These are phyloP conservation scores for Metschnikowia anglica DNA, from an alignment of 805 yeast species.

Conservation along the genomic window DNA sequence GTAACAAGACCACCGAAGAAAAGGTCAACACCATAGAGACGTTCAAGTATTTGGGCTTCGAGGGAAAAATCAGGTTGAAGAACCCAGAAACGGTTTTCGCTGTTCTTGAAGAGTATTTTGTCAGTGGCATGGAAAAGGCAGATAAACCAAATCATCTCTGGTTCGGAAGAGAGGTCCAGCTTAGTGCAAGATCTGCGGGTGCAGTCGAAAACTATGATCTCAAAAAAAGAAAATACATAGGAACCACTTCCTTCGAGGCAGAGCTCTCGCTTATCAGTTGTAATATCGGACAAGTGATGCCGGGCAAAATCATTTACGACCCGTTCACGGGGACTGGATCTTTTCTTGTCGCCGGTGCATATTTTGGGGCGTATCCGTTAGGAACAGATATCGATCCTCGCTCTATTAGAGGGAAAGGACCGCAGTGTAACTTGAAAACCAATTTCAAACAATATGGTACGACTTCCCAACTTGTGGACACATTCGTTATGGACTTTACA, in stretches of 20 bases:
- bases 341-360: conserved; percentile 82
- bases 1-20: conserved; percentile 52
- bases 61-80: conserved; percentile 78
- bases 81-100: conserved; percentile 70
- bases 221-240: conserved; percentile 80
- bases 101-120: conserved; percentile 69
- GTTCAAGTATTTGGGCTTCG: conserved; percentile 65
- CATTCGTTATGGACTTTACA: conserved; percentile 90
- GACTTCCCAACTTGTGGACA: conserved; percentile 60
- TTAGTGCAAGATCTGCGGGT: conserved; percentile 60
- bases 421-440: conserved; percentile 48
- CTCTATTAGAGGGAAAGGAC: conserved; percentile 65
- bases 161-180: conserved; percentile 72
- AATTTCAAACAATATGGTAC: conserved; percentile 79
- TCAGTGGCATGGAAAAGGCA: conserved; percentile 47
- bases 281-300: conserved; percentile 73
- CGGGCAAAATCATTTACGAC: conserved; percentile 74
- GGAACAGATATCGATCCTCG: conserved; percentile 94
- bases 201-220: conserved; percentile 77
- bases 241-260: conserved; percentile 96
- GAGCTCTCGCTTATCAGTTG: conserved; percentile 86
- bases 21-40: conserved; percentile 65
- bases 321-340: conserved; percentile 98
- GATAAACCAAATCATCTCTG: conserved; percentile 54
- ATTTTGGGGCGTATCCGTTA: conserved; percentile 73